Conservation (phyloP, 352 stramenopile species). For the Globisporangium emineosum region DNA sequence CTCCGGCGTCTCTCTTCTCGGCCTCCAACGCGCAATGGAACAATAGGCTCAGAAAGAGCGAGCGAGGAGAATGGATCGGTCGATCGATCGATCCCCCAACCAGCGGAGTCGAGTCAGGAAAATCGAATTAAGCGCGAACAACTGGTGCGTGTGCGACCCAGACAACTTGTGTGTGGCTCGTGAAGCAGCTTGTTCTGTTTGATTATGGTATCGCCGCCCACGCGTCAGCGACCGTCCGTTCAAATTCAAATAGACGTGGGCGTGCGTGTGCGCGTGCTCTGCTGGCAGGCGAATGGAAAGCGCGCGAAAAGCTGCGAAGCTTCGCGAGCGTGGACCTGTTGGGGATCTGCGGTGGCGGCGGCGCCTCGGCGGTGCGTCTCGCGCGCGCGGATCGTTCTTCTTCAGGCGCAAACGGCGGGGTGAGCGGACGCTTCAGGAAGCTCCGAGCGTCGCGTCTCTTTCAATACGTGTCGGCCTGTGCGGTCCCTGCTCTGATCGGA, state of each 20-base stretch:
- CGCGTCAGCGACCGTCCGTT: not conserved
- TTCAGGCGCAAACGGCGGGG: not conserved
- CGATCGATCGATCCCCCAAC: not conserved
- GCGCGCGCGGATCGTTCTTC: constrained; percentile 6
- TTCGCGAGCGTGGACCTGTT: not conserved
- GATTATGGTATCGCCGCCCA: not conserved
- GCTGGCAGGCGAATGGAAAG: too few relatives aligned
- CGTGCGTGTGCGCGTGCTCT: not conserved
- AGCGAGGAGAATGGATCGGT: not conserved
- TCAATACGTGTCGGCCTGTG: not conserved
- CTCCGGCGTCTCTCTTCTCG: not conserved
- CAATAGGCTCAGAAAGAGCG: constrained; percentile 6
- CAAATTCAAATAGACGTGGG: not conserved
- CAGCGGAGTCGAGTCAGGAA: not conserved
- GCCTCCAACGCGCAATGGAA: constrained; percentile 1
- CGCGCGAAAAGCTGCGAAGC: not conserved
- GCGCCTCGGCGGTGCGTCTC: not conserved
- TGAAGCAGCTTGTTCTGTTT: too few relatives aligned
- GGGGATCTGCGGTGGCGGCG: not conserved
- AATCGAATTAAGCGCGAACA: not conserved
- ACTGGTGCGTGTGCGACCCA: not conserved
- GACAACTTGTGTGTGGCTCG: too few relatives aligned
- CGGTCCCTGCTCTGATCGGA: not conserved
- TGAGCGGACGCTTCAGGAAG: not conserved
- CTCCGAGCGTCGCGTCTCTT: not conserved